Evolutionary conservation across 495 filamentous ascomycete species (phyloP).

Genomic region (Trichodelitschia bisporula): DNA sequence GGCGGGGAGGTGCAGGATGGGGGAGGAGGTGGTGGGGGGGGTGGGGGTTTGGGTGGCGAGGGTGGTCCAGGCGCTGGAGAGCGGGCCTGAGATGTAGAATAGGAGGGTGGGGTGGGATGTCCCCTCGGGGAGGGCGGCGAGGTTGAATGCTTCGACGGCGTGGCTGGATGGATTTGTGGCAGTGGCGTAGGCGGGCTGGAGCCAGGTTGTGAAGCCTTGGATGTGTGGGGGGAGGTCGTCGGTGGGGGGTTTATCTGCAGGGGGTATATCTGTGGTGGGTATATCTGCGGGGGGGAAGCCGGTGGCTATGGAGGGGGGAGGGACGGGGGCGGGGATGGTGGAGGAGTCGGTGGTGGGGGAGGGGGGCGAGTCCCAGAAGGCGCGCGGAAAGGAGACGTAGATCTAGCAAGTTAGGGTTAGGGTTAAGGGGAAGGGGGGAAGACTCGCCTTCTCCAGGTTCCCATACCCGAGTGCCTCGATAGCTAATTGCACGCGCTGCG

Average conservation of each 20-base stretch:
- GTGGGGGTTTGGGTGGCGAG: conserved; percentile 24
- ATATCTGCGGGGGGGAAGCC: no score
- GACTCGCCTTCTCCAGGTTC: conserved; percentile 52
- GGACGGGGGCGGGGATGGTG: neutral
- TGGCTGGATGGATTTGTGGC: conserved; percentile 37
- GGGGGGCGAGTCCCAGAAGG: conserved; percentile 35
- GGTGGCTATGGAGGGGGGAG: neutral
- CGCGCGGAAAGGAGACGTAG: conserved; percentile 60
- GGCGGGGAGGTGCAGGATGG: conserved; percentile 17
- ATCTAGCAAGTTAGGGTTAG: conserved; percentile 29
- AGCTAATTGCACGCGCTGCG: conserved; percentile 36
- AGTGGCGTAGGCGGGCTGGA: conserved; percentile 33
- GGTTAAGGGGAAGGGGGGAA: neutral
- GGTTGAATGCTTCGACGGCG: conserved; percentile 59
- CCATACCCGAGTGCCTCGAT: conserved; percentile 70
- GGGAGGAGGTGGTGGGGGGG: no score
- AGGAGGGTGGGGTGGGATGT: conserved; percentile 64
- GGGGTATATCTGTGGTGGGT: no score
- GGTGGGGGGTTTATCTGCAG: no score
- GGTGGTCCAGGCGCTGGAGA: conserved; percentile 22
- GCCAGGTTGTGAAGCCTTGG: conserved; percentile 36
- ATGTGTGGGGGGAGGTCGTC: no score
- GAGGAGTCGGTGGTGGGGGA: neutral
- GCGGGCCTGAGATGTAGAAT: conserved; percentile 68
- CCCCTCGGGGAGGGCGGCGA: conserved; percentile 35